Evolutionary conservation across 164 flowering plant genomes (phyloP).

Genomic region (Stephania japonica): DNA sequence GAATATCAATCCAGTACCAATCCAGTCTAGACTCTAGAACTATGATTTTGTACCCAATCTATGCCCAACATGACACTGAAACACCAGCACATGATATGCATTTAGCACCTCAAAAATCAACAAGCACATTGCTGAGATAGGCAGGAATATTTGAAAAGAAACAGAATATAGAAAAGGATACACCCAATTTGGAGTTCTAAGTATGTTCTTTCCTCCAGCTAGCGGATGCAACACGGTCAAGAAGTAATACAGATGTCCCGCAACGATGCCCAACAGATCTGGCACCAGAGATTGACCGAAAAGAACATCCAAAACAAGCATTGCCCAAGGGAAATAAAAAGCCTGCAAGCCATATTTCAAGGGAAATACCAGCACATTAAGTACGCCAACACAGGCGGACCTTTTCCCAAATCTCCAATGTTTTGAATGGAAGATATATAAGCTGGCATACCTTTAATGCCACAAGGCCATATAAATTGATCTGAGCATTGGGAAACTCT

Average conservation of each 20-base stretch:
- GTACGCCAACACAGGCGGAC: neutral
- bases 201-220: constrained; percentile 64
- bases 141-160: too few relatives aligned
- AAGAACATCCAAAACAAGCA: constrained; percentile 89
- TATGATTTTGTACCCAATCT: too few relatives aligned
- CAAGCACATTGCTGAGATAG: too few relatives aligned
- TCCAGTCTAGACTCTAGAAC: too few relatives aligned
- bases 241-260: constrained; percentile 94
- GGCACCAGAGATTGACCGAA: constrained; percentile 77
- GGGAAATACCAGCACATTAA: neutral
- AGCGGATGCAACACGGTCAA: constrained; percentile 89
- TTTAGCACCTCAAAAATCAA: too few relatives aligned
- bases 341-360: constrained; percentile 46
- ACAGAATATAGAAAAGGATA: constrained; percentile 55
- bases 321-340: constrained; percentile 96
- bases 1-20: too few relatives aligned
- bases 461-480: constrained; percentile 73
- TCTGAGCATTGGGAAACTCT: constrained; percentile 73
- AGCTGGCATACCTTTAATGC: constrained; percentile 38
- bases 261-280: constrained; percentile 81
- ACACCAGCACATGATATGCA: too few relatives aligned
- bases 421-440: neutral
- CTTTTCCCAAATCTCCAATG: neutral
- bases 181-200: constrained; percentile 89
- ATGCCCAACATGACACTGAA: too few relatives aligned